Conservation (phyloP, 768 basidiomycete species). For the Leccinum barrowsii region DNA sequence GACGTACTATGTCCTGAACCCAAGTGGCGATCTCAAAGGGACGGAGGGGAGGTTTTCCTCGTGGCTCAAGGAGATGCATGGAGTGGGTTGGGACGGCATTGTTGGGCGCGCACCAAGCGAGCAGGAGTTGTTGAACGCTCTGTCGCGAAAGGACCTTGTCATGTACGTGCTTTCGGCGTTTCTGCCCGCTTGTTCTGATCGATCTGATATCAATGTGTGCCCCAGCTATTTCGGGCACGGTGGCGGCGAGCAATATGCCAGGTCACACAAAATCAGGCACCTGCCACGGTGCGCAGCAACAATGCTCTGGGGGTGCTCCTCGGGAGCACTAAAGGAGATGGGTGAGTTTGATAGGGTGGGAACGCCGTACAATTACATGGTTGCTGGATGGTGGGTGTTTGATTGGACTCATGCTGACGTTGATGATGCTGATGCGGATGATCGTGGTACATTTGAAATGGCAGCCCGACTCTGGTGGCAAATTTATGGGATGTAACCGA, state of each 20-base stretch:
- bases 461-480: slow-evolving; percentile 86
- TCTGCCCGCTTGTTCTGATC: neutral
- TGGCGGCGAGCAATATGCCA: slow-evolving; percentile 91
- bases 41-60: slow-evolving; percentile 79
- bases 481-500: slow-evolving; percentile 99
- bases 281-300: slow-evolving; percentile 85
- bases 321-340: slow-evolving; percentile 82
- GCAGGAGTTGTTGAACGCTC: slow-evolving; percentile 73
- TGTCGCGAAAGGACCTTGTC: slow-evolving; percentile 78
- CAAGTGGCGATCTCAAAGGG: slow-evolving; percentile 81
- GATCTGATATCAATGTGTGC: neutral
- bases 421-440: neutral
- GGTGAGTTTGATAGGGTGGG: slow-evolving; percentile 93
- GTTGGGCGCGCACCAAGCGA: slow-evolving; percentile 75
- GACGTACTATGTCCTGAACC: slow-evolving; percentile 85
- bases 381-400: slow-evolving; percentile 87
- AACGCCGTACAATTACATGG: slow-evolving; percentile 92
- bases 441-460: slow-evolving; percentile 1
- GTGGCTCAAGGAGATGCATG: slow-evolving; percentile 74
- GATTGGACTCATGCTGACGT: neutral
- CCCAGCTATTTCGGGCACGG: slow-evolving; percentile 95
- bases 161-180: slow-evolving; percentile 57
- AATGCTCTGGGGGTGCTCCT: slow-evolving; percentile 99
- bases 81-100: slow-evolving; percentile 81
- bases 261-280: slow-evolving; percentile 80